Evolutionary conservation across 2,329 filamentous ascomycete species (phyloP).

Genomic region (Phyllosticta capitalensis): DNA sequence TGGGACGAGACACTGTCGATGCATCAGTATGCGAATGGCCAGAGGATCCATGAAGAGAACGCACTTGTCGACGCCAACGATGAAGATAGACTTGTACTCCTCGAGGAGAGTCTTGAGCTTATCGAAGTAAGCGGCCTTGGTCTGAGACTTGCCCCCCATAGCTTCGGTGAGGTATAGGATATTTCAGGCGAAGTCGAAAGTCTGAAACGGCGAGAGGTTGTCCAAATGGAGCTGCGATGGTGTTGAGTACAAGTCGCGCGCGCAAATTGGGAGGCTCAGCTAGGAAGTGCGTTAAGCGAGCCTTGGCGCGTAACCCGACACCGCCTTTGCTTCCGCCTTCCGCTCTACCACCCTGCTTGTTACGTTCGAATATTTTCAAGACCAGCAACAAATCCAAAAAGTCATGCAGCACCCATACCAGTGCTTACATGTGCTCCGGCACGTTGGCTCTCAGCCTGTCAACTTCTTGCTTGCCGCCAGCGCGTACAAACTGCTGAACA

Average conservation of each 20-base stretch:
- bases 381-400: background rate
- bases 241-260: slow-evolving; percentile 6
- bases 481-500: slow-evolving; percentile 61
- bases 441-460: slow-evolving; percentile 10
- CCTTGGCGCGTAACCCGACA: background rate
- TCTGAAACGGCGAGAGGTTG: slow-evolving; percentile 9
- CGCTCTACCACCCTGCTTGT: background rate
- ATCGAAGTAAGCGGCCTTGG: slow-evolving; percentile 97
- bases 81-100: slow-evolving; percentile 96
- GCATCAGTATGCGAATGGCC: slow-evolving; percentile 5
- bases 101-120: slow-evolving; percentile 98
- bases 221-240: slow-evolving; percentile 3
- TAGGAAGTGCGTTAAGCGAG: background rate
- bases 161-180: slow-evolving; percentile 92
- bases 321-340: background rate
- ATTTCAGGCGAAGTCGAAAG: slow-evolving; percentile 63
- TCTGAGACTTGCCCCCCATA: slow-evolving; percentile 94
- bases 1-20: slow-evolving; percentile 99
- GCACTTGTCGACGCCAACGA: slow-evolving; percentile 52
- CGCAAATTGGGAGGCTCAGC: slow-evolving; percentile 10
- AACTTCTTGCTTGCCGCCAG: slow-evolving; percentile 62
- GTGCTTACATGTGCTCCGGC: slow-evolving; percentile 24
- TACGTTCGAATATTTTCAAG: background rate
- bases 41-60: background rate
- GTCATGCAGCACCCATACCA: slow-evolving; percentile 33